These are phyloP conservation scores for Keqinozyma sinolaborantium DNA, from an alignment of 1,139 yeast species.

Conservation along the genomic window DNA sequence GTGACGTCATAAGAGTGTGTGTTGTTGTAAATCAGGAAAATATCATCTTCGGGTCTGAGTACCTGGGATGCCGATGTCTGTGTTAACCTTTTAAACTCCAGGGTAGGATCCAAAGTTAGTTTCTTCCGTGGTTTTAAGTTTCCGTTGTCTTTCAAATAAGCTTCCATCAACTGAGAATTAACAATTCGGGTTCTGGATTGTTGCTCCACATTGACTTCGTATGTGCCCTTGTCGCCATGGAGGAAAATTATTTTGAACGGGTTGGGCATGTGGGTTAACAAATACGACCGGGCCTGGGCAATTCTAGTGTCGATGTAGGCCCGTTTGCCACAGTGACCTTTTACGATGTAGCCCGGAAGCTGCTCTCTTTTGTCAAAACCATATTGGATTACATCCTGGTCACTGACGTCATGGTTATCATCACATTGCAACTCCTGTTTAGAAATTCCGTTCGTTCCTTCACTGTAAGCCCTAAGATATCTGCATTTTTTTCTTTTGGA, in stretches of 20 bases:
- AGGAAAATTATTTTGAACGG: constrained; percentile 23
- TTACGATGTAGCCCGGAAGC: constrained; percentile 20
- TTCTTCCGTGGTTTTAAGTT: constrained; percentile 7
- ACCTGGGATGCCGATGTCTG: constrained; percentile 7
- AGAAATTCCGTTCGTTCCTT: constrained; percentile 7
- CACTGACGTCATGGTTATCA: constrained; percentile 16
- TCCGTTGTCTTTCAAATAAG: constrained; percentile 16
- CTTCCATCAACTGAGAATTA: constrained; percentile 21
- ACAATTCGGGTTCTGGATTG: constrained; percentile 16
- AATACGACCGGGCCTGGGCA: constrained; percentile 22
- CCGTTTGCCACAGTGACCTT: constrained; percentile 13
- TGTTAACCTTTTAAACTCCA: constrained; percentile 14
- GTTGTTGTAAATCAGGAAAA: constrained; percentile 14
- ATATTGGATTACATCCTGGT: constrained; percentile 14
- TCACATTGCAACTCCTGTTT: constrained; percentile 14
- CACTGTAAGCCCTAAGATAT: constrained; percentile 7
- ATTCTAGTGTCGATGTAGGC: constrained; percentile 20
- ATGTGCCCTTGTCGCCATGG: constrained; percentile 21
- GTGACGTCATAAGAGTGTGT: constrained; percentile 10
- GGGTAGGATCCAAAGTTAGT: constrained; percentile 14
- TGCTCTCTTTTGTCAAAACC: constrained; percentile 20
- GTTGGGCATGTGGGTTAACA: constrained; percentile 20
- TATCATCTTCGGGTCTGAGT: constrained; percentile 13
- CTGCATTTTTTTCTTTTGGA: constrained; percentile 11
- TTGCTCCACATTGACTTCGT: constrained; percentile 19